A percentile compares a stretch with the other conserved stretches of the same genome.
phyloP scores from a whole-genome alignment of 2,329 filamentous ascomycete species.

The Leptographium radiaticola region DNA sequence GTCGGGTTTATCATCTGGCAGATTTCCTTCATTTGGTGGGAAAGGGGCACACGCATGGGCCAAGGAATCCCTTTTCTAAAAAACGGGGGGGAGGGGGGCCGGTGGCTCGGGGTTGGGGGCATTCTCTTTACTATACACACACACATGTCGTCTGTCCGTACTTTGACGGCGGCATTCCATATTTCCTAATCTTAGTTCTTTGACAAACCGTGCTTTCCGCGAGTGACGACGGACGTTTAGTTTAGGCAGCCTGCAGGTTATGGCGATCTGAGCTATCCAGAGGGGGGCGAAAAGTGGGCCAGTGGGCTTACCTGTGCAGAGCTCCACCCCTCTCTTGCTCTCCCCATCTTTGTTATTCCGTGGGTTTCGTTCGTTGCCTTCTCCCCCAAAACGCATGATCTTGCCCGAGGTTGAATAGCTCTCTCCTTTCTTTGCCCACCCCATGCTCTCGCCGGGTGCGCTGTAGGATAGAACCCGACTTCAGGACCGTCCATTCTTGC shows the following conservation, averaged over 20 bases:
- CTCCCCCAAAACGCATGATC: background rate
- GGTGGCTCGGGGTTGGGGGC: background rate
- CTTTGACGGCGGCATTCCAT: background rate
- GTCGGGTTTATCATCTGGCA: background rate
- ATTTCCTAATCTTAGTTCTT: background rate
- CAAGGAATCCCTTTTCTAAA: background rate
- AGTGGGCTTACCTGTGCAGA: background rate
- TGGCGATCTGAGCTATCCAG: background rate
- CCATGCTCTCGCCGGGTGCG: background rate
- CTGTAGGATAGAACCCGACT: too few relatives aligned
- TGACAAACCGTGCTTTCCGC: too few relatives aligned
- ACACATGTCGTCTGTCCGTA: too few relatives aligned
- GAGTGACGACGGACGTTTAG: too few relatives aligned
- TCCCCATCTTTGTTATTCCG: background rate
- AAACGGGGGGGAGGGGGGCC: too few relatives aligned
- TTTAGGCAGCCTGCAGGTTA: background rate
- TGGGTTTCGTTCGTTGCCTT: background rate
- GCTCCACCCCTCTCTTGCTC: background rate
- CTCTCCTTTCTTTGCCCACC: slow-evolving; percentile 6
- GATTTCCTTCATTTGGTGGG: background rate
- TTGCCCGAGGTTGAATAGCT: background rate
- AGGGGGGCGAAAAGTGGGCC: background rate
- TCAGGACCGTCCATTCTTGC: background rate
- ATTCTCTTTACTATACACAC: background rate
- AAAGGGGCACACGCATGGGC: background rate